Evolutionary conservation across 805 yeast species (phyloP).

Genomic region (Metschnikowia kofuensis): DNA sequence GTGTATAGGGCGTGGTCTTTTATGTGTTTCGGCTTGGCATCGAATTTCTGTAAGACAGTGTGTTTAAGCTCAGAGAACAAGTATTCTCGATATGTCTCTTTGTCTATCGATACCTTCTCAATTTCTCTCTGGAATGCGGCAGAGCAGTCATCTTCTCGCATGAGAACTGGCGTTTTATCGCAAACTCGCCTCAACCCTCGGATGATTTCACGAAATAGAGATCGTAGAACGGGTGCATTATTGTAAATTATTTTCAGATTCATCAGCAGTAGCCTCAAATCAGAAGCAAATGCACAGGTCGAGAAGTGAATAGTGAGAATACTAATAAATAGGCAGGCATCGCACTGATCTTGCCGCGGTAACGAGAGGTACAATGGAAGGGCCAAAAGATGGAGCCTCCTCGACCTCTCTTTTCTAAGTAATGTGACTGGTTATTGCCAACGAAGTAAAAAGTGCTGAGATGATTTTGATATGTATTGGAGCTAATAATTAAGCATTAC

Average conservation of each 20-base stretch:
- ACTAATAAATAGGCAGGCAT: background rate
- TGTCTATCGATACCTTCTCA: slow-evolving; percentile 11
- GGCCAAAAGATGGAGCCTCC: no score
- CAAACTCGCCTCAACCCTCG: slow-evolving; percentile 12
- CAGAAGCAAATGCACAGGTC: background rate
- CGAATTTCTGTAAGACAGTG: slow-evolving; percentile 17
- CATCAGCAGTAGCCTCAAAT: background rate
- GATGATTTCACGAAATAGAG: slow-evolving; percentile 14
- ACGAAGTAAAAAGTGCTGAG: no score
- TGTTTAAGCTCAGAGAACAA: slow-evolving; percentile 20
- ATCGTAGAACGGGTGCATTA: slow-evolving; percentile 7
- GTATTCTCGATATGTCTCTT: slow-evolving; percentile 14
- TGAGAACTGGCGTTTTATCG: slow-evolving; percentile 1
- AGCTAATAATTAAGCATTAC: no score
- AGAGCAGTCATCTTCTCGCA: background rate
- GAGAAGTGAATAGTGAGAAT: no score
- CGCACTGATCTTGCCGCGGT: background rate
- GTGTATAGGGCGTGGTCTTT: slow-evolving; percentile 5
- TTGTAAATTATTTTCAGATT: background rate
- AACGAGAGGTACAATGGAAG: no score
- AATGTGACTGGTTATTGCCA: no score
- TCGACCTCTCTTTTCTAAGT: no score
- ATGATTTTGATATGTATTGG: no score
- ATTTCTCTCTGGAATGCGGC: slow-evolving; percentile 5
- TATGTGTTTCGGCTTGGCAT: background rate